Percentiles rank a stretch among this genome's conserved stretches.
These are phyloP conservation scores for Pleurotus giganteus DNA, from an alignment of 768 basidiomycete species.

Conservation along the genomic window DNA sequence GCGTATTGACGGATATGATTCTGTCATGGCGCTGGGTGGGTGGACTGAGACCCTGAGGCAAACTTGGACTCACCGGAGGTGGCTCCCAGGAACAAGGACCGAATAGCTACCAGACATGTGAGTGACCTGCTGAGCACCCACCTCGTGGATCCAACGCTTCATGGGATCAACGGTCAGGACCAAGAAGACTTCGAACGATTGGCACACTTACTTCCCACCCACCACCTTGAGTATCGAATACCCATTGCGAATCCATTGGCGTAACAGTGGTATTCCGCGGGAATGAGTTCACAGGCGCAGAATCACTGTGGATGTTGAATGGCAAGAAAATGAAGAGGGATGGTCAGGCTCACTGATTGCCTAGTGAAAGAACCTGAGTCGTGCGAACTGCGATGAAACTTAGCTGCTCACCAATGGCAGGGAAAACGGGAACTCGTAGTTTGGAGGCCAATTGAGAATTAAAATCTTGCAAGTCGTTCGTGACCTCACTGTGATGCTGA, in stretches of 20 bases:
- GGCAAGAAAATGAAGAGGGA: not conserved
- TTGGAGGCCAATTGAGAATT: slow-evolving; percentile 25
- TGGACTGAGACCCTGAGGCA: not conserved
- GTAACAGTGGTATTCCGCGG: slow-evolving; percentile 28
- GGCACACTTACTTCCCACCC: slow-evolving; percentile 23
- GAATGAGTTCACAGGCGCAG: slow-evolving; percentile 39
- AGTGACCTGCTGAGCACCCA: slow-evolving; percentile 25
- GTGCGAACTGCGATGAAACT: not conserved
- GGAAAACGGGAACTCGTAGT: slow-evolving; percentile 25
- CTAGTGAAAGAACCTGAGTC: slow-evolving; percentile 12
- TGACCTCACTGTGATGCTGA: slow-evolving; percentile 19
- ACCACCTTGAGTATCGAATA: slow-evolving; percentile 28
- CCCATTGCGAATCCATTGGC: slow-evolving; percentile 27
- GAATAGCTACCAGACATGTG: slow-evolving; percentile 34
- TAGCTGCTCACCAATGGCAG: slow-evolving; percentile 24
- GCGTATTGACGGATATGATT: slow-evolving; percentile 39
- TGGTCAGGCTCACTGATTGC: slow-evolving; percentile 18
- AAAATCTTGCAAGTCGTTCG: slow-evolving; percentile 25
- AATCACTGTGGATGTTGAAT: slow-evolving; percentile 28
- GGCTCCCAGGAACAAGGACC: slow-evolving; percentile 26
- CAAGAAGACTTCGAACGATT: not conserved
- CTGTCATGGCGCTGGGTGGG: slow-evolving; percentile 11
- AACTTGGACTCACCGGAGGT: slow-evolving; percentile 20
- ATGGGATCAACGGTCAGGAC: not conserved
- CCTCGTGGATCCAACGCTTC: slow-evolving; percentile 31